Evolutionary conservation across 1,139 yeast genomes (phyloP).

Genomic region (Hemisphaericaspora subhashii): DNA sequence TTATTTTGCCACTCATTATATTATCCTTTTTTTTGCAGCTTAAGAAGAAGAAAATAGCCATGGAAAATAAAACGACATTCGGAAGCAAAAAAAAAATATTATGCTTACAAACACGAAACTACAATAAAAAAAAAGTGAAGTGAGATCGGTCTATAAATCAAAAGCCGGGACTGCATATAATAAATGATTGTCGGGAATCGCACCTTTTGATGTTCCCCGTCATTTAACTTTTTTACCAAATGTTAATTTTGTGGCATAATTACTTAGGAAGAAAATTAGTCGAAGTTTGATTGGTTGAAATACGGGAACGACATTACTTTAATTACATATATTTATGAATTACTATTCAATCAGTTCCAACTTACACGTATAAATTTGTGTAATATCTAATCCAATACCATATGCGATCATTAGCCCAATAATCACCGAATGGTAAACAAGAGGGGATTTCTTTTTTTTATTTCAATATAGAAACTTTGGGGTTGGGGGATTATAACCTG

Average conservation of each 20-base stretch:
- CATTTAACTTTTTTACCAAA: too few relatives aligned
- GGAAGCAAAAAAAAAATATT: too few relatives aligned
- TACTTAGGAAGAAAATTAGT: neutral
- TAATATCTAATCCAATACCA: too few relatives aligned
- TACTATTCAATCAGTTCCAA: too few relatives aligned
- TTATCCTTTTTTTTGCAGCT: neutral
- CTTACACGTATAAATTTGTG: too few relatives aligned
- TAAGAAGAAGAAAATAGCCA: too few relatives aligned
- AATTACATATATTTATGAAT: too few relatives aligned
- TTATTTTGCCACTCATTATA: neutral
- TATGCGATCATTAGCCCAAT: neutral
- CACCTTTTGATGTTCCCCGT: too few relatives aligned
- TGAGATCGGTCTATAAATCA: constrained; percentile 1
- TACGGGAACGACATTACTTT: neutral
- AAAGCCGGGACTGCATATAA: constrained; percentile 1
- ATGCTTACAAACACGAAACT: too few relatives aligned
- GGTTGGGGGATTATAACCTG: neutral
- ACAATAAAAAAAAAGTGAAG: neutral
- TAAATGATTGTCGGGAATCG: too few relatives aligned
- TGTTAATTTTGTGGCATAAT: neutral
- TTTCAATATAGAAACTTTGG: too few relatives aligned
- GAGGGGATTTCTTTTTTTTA: neutral
- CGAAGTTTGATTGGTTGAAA: neutral
- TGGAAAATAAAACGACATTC: neutral
- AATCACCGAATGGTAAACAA: neutral